These are phyloP conservation scores for Prunus mume DNA, from an alignment of 306 rosid genomes.

Conservation along the genomic window DNA sequence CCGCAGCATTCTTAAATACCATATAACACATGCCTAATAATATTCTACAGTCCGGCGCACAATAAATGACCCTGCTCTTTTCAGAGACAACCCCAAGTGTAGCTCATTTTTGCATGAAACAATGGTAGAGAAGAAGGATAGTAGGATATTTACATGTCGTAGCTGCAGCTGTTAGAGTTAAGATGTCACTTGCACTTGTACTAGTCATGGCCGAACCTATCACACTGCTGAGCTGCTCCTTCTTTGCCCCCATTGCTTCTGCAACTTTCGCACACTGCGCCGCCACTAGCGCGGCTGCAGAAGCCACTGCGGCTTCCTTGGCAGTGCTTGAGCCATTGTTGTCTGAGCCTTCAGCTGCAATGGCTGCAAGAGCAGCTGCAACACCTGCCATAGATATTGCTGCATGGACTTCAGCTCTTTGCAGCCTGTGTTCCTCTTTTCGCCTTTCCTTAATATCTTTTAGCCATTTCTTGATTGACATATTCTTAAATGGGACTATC, in stretches of 20 bases:
- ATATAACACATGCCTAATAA: not conserved
- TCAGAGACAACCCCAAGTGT: not conserved
- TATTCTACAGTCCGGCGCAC: no score
- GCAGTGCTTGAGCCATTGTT: constrained; percentile 37
- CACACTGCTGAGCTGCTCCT: constrained; percentile 53
- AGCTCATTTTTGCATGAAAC: not conserved
- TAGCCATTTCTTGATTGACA: constrained; percentile 84
- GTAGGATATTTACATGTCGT: constrained; percentile 55
- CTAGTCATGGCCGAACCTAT: constrained; percentile 74
- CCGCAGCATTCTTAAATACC: not conserved
- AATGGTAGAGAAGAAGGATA: not conserved
- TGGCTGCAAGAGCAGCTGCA: constrained; percentile 87
- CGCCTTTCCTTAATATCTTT: constrained; percentile 66
- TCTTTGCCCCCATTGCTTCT: constrained; percentile 90
- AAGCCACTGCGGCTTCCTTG: constrained; percentile 75
- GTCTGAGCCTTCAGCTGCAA: constrained; percentile 65
- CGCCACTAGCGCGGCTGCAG: constrained; percentile 88
- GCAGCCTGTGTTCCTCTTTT: constrained; percentile 75
- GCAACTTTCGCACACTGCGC: constrained; percentile 90
- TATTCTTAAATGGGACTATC: constrained; percentile 57
- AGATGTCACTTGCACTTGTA: constrained; percentile 62
- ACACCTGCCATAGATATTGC: constrained; percentile 88
- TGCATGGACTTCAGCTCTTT: constrained; percentile 90
- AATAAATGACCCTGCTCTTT: no score
- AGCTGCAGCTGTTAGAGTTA: constrained; percentile 90